Percentiles rank a stretch among this genome's conserved stretches.
These are phyloP conservation scores for Beauveria brongniartii DNA, from an alignment of 2,329 filamentous ascomycete genomes.

Conservation along the genomic window DNA sequence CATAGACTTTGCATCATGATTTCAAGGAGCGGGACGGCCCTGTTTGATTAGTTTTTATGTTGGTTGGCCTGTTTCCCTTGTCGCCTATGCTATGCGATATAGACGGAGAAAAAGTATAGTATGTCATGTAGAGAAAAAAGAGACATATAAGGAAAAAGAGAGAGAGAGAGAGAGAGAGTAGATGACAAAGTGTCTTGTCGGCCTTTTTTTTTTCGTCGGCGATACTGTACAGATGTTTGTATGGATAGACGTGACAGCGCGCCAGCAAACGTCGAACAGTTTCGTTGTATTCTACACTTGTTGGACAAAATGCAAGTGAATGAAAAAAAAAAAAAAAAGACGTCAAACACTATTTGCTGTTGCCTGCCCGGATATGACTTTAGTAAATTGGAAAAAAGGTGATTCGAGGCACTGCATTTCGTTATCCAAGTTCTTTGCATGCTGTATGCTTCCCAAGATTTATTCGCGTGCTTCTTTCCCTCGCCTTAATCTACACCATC, in stretches of 20 bases:
- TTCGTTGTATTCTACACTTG: neutral
- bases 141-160: neutral
- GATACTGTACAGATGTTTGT: neutral
- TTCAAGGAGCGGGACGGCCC: neutral
- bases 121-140: no score
- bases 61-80: neutral
- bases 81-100: neutral
- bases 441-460: neutral
- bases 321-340: neutral
- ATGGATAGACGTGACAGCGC: neutral
- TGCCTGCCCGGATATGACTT: neutral
- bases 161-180: neutral
- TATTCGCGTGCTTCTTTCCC: neutral
- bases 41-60: neutral
- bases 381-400: neutral
- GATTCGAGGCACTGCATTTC: neutral
- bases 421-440: neutral
- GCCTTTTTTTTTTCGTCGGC: neutral
- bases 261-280: neutral
- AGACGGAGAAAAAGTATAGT: neutral
- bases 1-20: slow-evolving; percentile 8
- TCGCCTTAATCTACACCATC: neutral
- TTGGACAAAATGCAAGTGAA: neutral
- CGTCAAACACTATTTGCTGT: no score
- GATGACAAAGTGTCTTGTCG: neutral